Conservation (phyloP, 2,329 filamentous ascomycete species). For the Hymenoscyphus salicellus region DNA sequence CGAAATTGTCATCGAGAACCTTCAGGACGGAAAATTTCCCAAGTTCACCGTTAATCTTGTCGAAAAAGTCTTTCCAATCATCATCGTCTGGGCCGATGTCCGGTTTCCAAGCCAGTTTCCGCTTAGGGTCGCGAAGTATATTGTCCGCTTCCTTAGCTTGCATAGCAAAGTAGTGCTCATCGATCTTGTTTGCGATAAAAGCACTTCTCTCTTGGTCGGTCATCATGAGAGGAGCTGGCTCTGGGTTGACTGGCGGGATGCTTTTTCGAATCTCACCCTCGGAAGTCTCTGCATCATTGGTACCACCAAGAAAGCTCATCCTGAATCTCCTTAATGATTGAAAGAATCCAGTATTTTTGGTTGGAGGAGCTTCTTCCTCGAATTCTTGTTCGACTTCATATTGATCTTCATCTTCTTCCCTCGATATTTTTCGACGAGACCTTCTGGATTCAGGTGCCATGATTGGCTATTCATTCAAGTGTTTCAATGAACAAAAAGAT, state of each 20-base stretch:
- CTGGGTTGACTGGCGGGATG: background rate
- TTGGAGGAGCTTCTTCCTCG: background rate
- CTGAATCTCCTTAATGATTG: background rate
- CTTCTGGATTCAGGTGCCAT: background rate
- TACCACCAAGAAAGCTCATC: background rate
- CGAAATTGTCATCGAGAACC: constrained; percentile 18
- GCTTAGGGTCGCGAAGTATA: constrained; percentile 3
- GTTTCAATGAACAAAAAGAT: background rate
- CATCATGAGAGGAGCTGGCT: background rate
- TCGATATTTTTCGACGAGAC: background rate
- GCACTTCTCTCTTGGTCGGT: background rate
- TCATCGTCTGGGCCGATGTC: constrained; percentile 22
- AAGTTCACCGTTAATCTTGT: constrained; percentile 12
- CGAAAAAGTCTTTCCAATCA: constrained; percentile 13
- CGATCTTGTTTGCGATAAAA: constrained; percentile 4
- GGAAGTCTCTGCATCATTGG: background rate
- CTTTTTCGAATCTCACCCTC: background rate
- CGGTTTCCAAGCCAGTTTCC: constrained; percentile 17
- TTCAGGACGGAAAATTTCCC: background rate
- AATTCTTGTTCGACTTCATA: background rate
- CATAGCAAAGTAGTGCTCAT: background rate
- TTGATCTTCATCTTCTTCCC: background rate
- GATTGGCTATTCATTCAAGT: background rate
- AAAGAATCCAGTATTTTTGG: background rate
- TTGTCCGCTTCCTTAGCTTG: constrained; percentile 1